Conservation (phyloP, 2,329 filamentous ascomycete species). For the Cyphellophora attinorum region DNA sequence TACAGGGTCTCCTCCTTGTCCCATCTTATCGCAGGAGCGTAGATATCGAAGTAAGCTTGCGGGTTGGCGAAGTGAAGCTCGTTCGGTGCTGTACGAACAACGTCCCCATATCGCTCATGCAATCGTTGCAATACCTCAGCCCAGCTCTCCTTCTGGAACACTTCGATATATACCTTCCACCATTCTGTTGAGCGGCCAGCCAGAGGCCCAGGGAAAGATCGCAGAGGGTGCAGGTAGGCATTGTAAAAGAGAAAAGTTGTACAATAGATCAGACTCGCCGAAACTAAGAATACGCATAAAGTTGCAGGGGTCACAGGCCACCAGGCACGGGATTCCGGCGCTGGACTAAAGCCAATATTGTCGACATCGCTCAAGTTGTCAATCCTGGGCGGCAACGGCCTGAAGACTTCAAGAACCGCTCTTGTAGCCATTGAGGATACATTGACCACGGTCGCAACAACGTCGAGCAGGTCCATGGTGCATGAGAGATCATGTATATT, state of each 20-base stretch:
- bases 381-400: conserved; percentile 29
- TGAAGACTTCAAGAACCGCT: no score
- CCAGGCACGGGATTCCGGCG: no score
- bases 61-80: conserved; percentile 17
- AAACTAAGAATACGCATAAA: no score
- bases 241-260: conserved; percentile 10
- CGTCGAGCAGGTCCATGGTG: no score
- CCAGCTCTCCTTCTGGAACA: conserved; percentile 12
- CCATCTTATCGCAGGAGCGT: conserved; percentile 14
- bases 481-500: no score
- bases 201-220: conserved; percentile 9
- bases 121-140: conserved; percentile 12
- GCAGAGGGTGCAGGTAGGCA: conserved; percentile 10
- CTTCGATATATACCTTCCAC: conserved; percentile 5
- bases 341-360: no score
- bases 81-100: conserved; percentile 21
- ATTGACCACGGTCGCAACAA: no score
- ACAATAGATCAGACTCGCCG: no score
- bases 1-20: conserved; percentile 18
- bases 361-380: no score
- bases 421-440: no score
- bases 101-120: conserved; percentile 20
- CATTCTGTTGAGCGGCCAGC: conserved; percentile 1
- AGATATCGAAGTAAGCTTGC: conserved; percentile 16
- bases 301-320: no score